Evolutionary conservation across 495 filamentous ascomycete species (phyloP).

Genomic region (Hapsidospora chrysogenum): DNA sequence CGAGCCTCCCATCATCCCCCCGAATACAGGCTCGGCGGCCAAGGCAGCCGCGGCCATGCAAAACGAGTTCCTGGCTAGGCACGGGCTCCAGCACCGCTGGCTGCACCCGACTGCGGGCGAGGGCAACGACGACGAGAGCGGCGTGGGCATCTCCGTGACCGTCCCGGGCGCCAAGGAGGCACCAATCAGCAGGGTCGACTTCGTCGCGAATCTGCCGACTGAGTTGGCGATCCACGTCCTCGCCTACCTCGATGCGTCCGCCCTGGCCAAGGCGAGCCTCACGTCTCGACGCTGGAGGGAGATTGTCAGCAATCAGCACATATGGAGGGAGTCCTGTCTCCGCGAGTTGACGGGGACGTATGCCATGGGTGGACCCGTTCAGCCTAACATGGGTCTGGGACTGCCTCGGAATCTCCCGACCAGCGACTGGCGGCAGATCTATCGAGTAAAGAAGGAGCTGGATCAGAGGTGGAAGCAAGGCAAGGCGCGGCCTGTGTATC

Average conservation of each 20-base stretch:
- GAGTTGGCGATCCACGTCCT: slow-evolving; percentile 64
- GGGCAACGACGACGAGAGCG: slow-evolving; percentile 49
- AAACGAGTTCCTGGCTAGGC: slow-evolving; percentile 2
- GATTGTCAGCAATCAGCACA: slow-evolving; percentile 43
- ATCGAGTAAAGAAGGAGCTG: slow-evolving; percentile 53
- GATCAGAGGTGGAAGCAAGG: slow-evolving; percentile 65
- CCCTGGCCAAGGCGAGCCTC: slow-evolving; percentile 40
- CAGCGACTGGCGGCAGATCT: slow-evolving; percentile 77
- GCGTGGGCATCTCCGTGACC: slow-evolving; percentile 60
- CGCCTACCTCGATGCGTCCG: slow-evolving; percentile 46
- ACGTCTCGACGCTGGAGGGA: slow-evolving; percentile 49
- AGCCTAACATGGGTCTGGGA: slow-evolving; percentile 28
- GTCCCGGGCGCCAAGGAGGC: slow-evolving; percentile 17
- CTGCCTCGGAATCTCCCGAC: slow-evolving; percentile 28
- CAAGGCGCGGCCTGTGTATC: slow-evolving; percentile 63
- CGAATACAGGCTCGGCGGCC: slow-evolving; percentile 45
- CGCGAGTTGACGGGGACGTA: slow-evolving; percentile 40
- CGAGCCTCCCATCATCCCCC: slow-evolving; percentile 35
- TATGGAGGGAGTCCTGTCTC: slow-evolving; percentile 69
- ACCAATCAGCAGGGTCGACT: slow-evolving; percentile 37
- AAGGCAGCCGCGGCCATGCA: slow-evolving; percentile 44
- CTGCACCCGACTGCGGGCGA: slow-evolving; percentile 3
- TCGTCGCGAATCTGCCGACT: slow-evolving; percentile 44
- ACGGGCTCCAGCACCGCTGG: slow-evolving; percentile 3
- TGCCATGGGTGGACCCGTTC: slow-evolving; percentile 27